A percentile compares a stretch with the other conserved stretches of the same genome.
These are phyloP conservation scores for Amphicarpaea edgeworthii DNA, from an alignment of 306 rosid species.

Conservation along the genomic window DNA sequence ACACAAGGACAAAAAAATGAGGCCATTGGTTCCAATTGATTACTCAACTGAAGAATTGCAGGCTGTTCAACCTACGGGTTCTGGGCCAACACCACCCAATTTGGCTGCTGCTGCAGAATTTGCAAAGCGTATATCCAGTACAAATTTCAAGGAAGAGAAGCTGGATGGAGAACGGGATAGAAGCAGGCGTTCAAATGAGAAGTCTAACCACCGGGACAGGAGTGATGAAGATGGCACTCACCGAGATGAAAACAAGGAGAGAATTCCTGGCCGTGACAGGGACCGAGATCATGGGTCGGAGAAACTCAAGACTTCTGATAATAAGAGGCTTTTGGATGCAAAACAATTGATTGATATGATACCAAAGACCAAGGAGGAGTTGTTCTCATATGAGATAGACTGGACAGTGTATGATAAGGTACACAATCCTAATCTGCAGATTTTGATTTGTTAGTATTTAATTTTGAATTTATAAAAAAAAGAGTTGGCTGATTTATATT, in stretches of 20 bases:
- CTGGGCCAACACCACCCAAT: slow-evolving; percentile 81
- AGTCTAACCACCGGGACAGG: slow-evolving; percentile 74
- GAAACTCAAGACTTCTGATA: slow-evolving; percentile 72
- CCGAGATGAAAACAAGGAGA: slow-evolving; percentile 77
- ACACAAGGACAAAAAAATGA: slow-evolving; percentile 92
- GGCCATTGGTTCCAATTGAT: slow-evolving; percentile 98
- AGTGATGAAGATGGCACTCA: slow-evolving; percentile 71
- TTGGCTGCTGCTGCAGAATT: slow-evolving; percentile 99
- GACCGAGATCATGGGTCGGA: slow-evolving; percentile 72
- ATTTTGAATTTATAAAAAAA: slow-evolving; percentile 13
- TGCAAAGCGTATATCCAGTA: slow-evolving; percentile 85
- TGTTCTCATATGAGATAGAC: slow-evolving; percentile 89
- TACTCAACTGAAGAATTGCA: slow-evolving; percentile 96
- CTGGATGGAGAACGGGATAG: slow-evolving; percentile 79
- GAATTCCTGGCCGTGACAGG: slow-evolving; percentile 61
- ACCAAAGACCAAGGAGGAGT: slow-evolving; percentile 96
- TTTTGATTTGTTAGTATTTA: slow-evolving; percentile 9
- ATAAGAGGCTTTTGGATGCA: slow-evolving; percentile 85
- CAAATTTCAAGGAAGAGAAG: slow-evolving; percentile 82
- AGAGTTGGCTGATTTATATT: not conserved
- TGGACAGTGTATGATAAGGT: slow-evolving; percentile 96
- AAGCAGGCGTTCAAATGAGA: slow-evolving; percentile 77
- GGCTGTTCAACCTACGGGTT: slow-evolving; percentile 74
- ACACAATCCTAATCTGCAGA: slow-evolving; percentile 29
- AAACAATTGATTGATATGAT: slow-evolving; percentile 98